Evolutionary conservation across 371 early-diverging fungal genomes (phyloP).

Genomic region (Haplosporangium sp.): DNA sequence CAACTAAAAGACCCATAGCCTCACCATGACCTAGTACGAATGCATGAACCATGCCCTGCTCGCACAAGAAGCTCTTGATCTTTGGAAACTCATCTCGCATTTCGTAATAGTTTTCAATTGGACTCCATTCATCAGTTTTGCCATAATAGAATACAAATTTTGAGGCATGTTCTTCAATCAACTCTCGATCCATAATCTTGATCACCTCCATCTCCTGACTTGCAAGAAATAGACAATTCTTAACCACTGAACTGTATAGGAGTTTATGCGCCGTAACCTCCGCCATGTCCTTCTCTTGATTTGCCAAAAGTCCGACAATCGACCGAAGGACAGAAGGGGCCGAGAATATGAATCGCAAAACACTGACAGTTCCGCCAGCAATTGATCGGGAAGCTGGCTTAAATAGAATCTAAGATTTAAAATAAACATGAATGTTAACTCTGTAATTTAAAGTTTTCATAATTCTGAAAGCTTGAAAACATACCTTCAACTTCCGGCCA

Average conservation of each 20-base stretch:
- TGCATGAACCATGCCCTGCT: slow-evolving; percentile 79
- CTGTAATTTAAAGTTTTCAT: background rate
- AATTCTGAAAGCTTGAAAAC: background rate
- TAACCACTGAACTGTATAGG: slow-evolving; percentile 67
- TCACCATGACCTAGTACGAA: slow-evolving; percentile 72
- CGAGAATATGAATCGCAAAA: slow-evolving; percentile 55
- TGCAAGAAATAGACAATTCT: slow-evolving; percentile 78
- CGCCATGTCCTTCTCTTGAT: slow-evolving; percentile 62
- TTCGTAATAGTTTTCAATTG: slow-evolving; percentile 74
- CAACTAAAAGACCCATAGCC: slow-evolving; percentile 51
- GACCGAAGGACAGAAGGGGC: slow-evolving; percentile 34
- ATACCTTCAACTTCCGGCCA: slow-evolving; percentile 71
- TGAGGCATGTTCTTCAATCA: slow-evolving; percentile 66
- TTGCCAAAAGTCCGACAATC: slow-evolving; percentile 24
- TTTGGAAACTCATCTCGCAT: slow-evolving; percentile 75
- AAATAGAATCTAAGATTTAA: slow-evolving; percentile 45
- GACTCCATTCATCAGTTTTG: slow-evolving; percentile 82
- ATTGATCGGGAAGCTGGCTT: slow-evolving; percentile 31
- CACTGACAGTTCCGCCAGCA: slow-evolving; percentile 41
- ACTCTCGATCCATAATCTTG: slow-evolving; percentile 69
- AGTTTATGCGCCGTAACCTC: slow-evolving; percentile 74
- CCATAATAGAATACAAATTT: slow-evolving; percentile 88
- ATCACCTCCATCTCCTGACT: slow-evolving; percentile 81
- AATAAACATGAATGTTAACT: background rate
- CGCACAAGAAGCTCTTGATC: slow-evolving; percentile 72